Evolutionary conservation across 1,284 basidiomycete genomes (phyloP).

Genomic region (Malassezia brasiliensis): DNA sequence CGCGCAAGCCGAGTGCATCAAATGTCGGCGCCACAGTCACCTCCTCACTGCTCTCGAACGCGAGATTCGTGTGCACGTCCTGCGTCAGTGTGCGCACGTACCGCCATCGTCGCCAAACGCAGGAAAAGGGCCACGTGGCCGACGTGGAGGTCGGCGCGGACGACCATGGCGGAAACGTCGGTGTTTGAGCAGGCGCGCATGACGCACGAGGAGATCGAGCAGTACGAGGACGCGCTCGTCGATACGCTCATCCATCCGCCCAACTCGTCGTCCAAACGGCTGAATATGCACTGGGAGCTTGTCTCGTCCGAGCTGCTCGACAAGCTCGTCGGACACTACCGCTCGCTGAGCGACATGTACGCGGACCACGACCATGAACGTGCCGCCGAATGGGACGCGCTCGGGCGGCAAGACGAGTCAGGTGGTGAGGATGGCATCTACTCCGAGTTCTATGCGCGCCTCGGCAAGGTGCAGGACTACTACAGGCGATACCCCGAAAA

Average conservation of each 20-base stretch:
- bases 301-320: constrained; percentile 68
- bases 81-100: constrained; percentile 8
- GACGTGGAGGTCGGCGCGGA: not conserved
- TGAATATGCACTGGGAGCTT: constrained; percentile 15
- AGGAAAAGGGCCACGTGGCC: constrained; percentile 9
- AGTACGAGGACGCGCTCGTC: constrained; percentile 59
- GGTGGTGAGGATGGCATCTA: constrained; percentile 22
- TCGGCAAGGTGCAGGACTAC: constrained; percentile 89
- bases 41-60: constrained; percentile 94
- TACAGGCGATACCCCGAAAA: constrained; percentile 79
- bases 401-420: constrained; percentile 20
- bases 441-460: constrained; percentile 69
- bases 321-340: constrained; percentile 62
- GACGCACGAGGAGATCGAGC: constrained; percentile 88
- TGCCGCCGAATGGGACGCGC: constrained; percentile 51
- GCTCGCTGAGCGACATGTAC: constrained; percentile 40
- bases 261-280: constrained; percentile 11
- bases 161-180: constrained; percentile 57
- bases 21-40: constrained; percentile 58
- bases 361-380: constrained; percentile 50
- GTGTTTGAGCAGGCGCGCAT: constrained; percentile 83
- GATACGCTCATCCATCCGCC: constrained; percentile 51
- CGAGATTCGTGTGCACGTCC: constrained; percentile 56
- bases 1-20: constrained; percentile 86
- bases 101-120: constrained; percentile 14